phyloP scores from a whole-genome alignment of 1,139 yeast genomes.

The Taphrina communis region DNA sequence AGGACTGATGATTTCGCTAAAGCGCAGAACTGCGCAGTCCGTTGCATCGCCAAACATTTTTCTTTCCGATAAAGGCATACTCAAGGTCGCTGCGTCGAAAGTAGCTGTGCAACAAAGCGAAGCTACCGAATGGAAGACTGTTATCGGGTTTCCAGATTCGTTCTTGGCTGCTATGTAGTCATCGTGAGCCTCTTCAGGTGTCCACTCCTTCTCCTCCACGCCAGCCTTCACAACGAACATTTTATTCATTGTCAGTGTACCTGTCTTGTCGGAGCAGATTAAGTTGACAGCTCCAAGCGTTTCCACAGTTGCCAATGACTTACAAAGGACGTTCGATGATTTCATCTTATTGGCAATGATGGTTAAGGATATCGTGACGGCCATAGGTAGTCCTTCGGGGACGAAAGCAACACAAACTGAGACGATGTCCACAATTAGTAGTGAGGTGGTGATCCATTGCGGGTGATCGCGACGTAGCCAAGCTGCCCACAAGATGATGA shows the following conservation, averaged over 20 bases:
- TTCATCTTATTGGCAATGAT: conserved; percentile 99
- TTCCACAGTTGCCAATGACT: conserved; percentile 91
- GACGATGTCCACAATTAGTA: conserved; percentile 53
- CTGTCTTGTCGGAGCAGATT: conserved; percentile 95
- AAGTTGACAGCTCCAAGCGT: conserved; percentile 99
- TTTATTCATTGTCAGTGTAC: conserved; percentile 86
- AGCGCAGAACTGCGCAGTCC: conserved; percentile 57
- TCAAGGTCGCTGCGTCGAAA: conserved; percentile 48
- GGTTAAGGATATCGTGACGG: conserved; percentile 69
- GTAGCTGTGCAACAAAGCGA: conserved; percentile 57
- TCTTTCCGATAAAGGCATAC: conserved; percentile 49
- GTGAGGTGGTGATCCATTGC: conserved; percentile 56
- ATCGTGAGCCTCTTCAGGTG: conserved; percentile 59
- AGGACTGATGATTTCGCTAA: conserved; percentile 50
- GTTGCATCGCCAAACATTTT: conserved; percentile 59
- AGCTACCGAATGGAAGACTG: conserved; percentile 49
- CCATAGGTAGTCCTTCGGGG: conserved; percentile 63
- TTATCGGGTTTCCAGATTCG: conserved; percentile 42
- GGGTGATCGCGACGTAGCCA: conserved; percentile 55
- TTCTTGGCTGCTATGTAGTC: neutral
- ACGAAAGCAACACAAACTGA: conserved; percentile 61
- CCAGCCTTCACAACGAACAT: conserved; percentile 68
- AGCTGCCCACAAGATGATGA: conserved; percentile 60
- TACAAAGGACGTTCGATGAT: conserved; percentile 88
- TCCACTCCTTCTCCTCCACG: conserved; percentile 70